Evolutionary conservation across 2,329 filamentous ascomycete species (phyloP).

Genomic region (Xylariaceae sp.): DNA sequence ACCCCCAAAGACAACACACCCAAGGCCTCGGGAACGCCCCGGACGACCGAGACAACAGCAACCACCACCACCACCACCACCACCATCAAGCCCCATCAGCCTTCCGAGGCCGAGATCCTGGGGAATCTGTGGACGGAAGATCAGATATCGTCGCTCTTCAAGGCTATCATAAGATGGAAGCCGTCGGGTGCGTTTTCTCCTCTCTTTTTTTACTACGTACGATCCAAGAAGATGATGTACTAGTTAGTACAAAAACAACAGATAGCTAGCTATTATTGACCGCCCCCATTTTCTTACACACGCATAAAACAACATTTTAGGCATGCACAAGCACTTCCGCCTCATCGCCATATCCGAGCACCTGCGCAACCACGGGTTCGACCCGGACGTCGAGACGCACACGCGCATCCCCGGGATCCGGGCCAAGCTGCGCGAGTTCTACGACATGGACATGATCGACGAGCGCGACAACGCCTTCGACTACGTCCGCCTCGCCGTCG

Average conservation of each 20-base stretch:
- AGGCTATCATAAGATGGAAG: constrained; percentile 90
- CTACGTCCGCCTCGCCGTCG: constrained; percentile 28
- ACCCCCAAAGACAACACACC: constrained; percentile 50
- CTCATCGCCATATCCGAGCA: constrained; percentile 82
- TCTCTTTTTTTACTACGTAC: too few relatives aligned
- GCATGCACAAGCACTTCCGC: constrained; percentile 90
- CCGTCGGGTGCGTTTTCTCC: constrained; percentile 76
- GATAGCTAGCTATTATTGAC: too few relatives aligned
- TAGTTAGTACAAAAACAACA: too few relatives aligned
- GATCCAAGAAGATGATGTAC: too few relatives aligned
- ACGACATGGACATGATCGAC: constrained; percentile 80
- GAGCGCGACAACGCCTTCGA: constrained; percentile 65
- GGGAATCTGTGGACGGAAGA: constrained; percentile 90
- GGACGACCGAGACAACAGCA: constrained; percentile 34
- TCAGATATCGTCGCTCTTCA: constrained; percentile 87
- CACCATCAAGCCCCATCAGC: constrained; percentile 32
- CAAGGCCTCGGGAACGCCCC: constrained; percentile 46
- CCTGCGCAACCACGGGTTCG: constrained; percentile 72
- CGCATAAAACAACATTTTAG: too few relatives aligned
- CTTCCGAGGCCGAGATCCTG: constrained; percentile 34
- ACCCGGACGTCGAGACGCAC: constrained; percentile 65
- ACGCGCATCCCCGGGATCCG: constrained; percentile 89
- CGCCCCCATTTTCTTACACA: too few relatives aligned
- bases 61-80: constrained; percentile 29
- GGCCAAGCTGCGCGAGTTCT: constrained; percentile 76